Evolutionary conservation across 768 basidiomycete species (phyloP).

Genomic region (Boletus sp.): DNA sequence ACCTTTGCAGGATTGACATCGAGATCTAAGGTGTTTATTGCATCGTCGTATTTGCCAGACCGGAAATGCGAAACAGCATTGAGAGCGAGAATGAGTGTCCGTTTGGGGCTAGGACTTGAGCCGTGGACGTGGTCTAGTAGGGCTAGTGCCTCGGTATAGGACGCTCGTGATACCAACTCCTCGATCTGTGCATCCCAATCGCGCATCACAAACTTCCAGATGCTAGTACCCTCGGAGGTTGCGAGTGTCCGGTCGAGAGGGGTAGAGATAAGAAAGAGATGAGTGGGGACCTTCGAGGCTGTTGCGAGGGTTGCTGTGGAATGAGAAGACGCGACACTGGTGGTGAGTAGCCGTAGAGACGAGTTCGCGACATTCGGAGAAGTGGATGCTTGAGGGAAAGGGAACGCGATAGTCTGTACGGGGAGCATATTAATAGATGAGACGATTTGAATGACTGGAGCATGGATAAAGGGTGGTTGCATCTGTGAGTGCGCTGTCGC

Average conservation of each 20-base stretch:
- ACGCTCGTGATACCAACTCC: conserved; percentile 65
- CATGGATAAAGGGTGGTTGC: conserved; percentile 42
- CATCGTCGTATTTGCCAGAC: conserved; percentile 62
- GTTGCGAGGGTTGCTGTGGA: conserved; percentile 32
- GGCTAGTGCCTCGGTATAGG: conserved; percentile 77
- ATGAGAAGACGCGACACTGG: conserved; percentile 41
- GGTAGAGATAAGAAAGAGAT: conserved; percentile 61
- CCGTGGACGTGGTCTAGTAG: conserved; percentile 53
- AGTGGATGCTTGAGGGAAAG: conserved; percentile 42
- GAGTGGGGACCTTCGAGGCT: conserved; percentile 29
- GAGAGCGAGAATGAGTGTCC: conserved; percentile 61
- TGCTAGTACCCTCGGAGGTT: conserved; percentile 64
- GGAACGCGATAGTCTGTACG: conserved; percentile 62
- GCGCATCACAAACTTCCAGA: conserved; percentile 74
- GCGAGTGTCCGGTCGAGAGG: conserved; percentile 69
- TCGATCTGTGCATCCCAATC: conserved; percentile 82
- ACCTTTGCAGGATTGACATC: conserved; percentile 94
- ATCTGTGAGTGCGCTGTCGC: conserved; percentile 23
- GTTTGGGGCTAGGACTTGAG: conserved; percentile 28
- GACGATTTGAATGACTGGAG: conserved; percentile 64
- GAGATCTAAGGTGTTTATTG: conserved; percentile 81
- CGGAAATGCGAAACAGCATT: conserved; percentile 79
- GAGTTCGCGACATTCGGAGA: conserved; percentile 35
- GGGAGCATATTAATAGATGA: conserved; percentile 64
- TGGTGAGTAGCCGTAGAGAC: conserved; percentile 57